Evolutionary conservation across 768 basidiomycete genomes (phyloP).

Genomic region (Lactifluus subvellereus): DNA sequence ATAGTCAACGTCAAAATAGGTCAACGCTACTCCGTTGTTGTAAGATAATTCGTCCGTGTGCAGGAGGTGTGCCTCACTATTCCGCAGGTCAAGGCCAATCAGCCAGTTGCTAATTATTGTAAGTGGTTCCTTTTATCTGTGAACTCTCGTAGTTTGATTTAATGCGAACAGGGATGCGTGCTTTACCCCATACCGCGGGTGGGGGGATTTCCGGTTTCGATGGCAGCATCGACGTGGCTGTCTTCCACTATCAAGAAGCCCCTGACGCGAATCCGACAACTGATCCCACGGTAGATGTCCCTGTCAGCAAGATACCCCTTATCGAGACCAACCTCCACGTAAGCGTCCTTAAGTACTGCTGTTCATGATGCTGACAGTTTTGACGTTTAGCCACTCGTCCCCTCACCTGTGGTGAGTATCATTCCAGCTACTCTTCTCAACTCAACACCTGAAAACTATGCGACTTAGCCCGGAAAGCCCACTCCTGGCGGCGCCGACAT

Average conservation of each 20-base stretch:
- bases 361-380: background rate
- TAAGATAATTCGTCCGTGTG: conserved; percentile 8
- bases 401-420: conserved; percentile 13
- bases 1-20: conserved; percentile 5
- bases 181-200: conserved; percentile 26
- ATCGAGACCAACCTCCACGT: conserved; percentile 24
- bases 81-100: conserved; percentile 34
- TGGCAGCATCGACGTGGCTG: conserved; percentile 34
- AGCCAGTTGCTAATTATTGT: conserved; percentile 43
- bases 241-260: conserved; percentile 37
- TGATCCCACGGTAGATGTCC: conserved; percentile 12
- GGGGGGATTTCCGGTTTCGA: conserved; percentile 13
- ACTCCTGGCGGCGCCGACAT: conserved; percentile 26
- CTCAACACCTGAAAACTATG: background rate
- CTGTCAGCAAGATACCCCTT: conserved; percentile 14
- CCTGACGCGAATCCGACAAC: conserved; percentile 30
- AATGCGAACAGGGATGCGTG: conserved; percentile 24
- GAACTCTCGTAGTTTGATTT: background rate
- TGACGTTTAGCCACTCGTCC: conserved; percentile 11
- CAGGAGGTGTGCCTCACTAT: background rate
- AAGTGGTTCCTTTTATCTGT: conserved; percentile 11
- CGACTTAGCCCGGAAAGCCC: conserved; percentile 25
- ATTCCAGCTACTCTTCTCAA: background rate
- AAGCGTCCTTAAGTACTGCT: background rate
- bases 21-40: conserved; percentile 29